Evolutionary conservation across 345 rosid species (phyloP), one percentile per base, ranked within the genome.

Genomic region (Melastoma malabathricum): DNA sequence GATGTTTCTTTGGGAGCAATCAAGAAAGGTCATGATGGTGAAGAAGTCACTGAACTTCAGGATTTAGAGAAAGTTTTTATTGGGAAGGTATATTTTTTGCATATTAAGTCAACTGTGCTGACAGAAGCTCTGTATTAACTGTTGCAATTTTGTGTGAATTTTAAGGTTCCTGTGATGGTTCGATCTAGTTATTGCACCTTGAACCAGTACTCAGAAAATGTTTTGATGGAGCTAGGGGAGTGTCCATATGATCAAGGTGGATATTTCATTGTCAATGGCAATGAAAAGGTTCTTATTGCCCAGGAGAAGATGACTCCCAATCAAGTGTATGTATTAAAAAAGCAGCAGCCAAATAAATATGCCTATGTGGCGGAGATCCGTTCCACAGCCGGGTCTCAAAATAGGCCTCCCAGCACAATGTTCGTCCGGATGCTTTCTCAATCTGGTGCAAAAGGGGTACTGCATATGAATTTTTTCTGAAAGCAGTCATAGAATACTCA

Each of bases 251-350:
- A 92, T 67, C 98, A 92, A 73, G 98, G 96, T 13, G 98, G 96
- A 19, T 92, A 92, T 62, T 92, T 92, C 56, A 92, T 92, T 38
- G 84, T 92, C 14, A 92, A 92, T 77, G 96, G 96, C 45, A 92
- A 96, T 80, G 98, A 92, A 60, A 92, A 92, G 68, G 98, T 92
- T 72, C 71, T 92, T 17, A 92, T 92, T 66, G 53, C 87, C 38
- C 97, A 92, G 54, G 98, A 92, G 81, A 92, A 92, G 84, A 92
- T 92, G 96, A 92, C 96, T 72, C 84, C 98, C 20, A 92, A 92
- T 62, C 98, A 87, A 57, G 95, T 92, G 5, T 92, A 82, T 61
- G 98, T 92, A 44, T 92, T 92, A 75, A 92, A 87, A 66, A 92
- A 92, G 70, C 72, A 95, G 78, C 96, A 87, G 65, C 98, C 98